Conservation (phyloP, 2,329 filamentous ascomycete genomes). For the Fusarium scirpi region DNA sequence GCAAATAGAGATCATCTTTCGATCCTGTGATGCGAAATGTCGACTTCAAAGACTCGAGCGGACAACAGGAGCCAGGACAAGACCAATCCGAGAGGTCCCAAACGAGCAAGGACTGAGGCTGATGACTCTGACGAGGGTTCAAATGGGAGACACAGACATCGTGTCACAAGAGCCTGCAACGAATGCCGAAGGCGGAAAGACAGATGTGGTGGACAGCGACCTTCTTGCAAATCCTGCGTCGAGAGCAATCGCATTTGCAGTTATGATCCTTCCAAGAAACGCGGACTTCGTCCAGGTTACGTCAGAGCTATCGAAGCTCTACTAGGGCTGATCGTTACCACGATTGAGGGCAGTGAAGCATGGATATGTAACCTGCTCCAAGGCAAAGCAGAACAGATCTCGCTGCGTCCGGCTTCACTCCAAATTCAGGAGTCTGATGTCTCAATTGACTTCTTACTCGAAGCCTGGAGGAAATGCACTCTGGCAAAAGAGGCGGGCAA, state of each 20-base stretch:
- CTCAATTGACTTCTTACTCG: neutral
- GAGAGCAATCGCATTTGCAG: constrained; percentile 1
- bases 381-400: accelerated
- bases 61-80: neutral
- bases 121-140: constrained; percentile 3
- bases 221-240: neutral
- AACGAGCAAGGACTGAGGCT: constrained; percentile 1
- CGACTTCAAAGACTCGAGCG: neutral
- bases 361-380: neutral
- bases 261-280: constrained; percentile 18
- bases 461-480: constrained; percentile 10
- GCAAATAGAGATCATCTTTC: neutral
- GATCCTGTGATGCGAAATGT: neutral
- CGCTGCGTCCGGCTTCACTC: accelerated
- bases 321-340: neutral
- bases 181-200: constrained; percentile 12
- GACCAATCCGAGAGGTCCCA: neutral
- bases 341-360: neutral
- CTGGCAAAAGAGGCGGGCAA: neutral
- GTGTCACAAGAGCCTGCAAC: constrained; percentile 17
- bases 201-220: neutral
- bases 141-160: neutral
- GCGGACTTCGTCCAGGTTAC: neutral
- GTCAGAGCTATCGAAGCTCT: constrained; percentile 20
- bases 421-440: neutral